Evolutionary conservation across 345 rosid genomes (phyloP).

Genomic region (Populus nigra): DNA sequence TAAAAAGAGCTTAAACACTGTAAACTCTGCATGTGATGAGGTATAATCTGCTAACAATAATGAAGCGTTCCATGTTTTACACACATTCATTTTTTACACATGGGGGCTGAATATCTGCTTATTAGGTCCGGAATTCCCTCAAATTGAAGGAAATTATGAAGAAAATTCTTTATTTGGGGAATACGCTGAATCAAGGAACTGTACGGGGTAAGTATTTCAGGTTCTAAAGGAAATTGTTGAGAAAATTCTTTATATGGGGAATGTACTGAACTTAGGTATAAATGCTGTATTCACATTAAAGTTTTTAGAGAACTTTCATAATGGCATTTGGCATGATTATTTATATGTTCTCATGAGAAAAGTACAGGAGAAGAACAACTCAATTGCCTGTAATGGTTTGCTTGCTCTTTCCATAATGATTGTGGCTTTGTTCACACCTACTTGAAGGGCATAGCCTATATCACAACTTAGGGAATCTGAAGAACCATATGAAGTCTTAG

Average conservation of each 20-base stretch:
- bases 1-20: constrained; percentile 73
- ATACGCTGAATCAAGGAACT: constrained; percentile 93
- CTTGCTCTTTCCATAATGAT: background rate
- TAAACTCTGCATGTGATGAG: constrained; percentile 92
- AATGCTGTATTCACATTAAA: background rate
- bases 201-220: constrained; percentile 72
- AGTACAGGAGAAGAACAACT: background rate
- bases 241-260: constrained; percentile 84
- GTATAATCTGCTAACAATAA: constrained; percentile 36
- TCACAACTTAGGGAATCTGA: background rate
- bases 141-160: constrained; percentile 95
- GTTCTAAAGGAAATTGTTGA: constrained; percentile 74
- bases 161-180: constrained; percentile 86
- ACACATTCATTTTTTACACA: constrained; percentile 11
- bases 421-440: background rate
- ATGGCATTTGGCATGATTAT: background rate
- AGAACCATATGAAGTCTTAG: background rate
- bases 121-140: constrained; percentile 75
- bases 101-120: constrained; percentile 7
- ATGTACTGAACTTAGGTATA: constrained; percentile 77
- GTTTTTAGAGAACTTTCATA: background rate
- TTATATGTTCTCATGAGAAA: background rate
- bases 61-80: constrained; percentile 14
- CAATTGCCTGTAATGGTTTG: background rate
- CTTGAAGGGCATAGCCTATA: background rate